Evolutionary conservation across 2,329 filamentous ascomycete genomes (phyloP), one percentile per base, ranked within the genome.

Genomic region (Trichoderma semiorbis): DNA sequence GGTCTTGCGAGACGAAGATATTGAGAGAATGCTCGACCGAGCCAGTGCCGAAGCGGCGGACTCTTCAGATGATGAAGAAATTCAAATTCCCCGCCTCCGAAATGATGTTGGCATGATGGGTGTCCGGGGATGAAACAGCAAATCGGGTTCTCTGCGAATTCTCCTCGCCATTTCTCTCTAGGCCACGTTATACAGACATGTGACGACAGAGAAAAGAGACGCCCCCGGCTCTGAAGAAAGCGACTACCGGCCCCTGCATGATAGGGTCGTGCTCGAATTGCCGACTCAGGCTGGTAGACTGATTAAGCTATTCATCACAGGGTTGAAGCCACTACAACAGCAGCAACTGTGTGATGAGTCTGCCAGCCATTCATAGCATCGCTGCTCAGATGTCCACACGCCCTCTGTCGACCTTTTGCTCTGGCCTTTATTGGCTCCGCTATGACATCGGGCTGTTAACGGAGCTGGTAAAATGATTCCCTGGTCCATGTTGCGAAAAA

Each of bases 41-140:
- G 86, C 83, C 3, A 85, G 83, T 3, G 85, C 84, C 3, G 85
- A 84, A 28, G 82, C 79, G 36, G 81, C 81, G n/a, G 85, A 86
- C 70, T 88, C 86, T 21, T 88, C 88, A 58, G 88, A 88, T 18
- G 88, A 89, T 34, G 85, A 85, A 36, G 87, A 89, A 76, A 90
- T 90, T 70, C 80, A 84, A 65, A 80, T 89, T 7, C 86, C 86
- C 0, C 74, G 75, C 67, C 78, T 75, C 55, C 78, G 73, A 69
- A 77, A 75, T 53, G 78, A 78, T 68, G 74, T 78, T 1, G 74
- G 78, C 34, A 76, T 77, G 55, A 78, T 80, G 78, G 79, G 75
- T 32, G 75, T 72, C n/a, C 43, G 71, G 4, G 71, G 71, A 4
- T 72, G 71, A 72, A 53, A 14, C 16, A 24, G 32, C 30, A n/a